Evolutionary conservation across 2,329 filamentous ascomycete species (phyloP).

Genomic region (Paecilomyces fulvus): DNA sequence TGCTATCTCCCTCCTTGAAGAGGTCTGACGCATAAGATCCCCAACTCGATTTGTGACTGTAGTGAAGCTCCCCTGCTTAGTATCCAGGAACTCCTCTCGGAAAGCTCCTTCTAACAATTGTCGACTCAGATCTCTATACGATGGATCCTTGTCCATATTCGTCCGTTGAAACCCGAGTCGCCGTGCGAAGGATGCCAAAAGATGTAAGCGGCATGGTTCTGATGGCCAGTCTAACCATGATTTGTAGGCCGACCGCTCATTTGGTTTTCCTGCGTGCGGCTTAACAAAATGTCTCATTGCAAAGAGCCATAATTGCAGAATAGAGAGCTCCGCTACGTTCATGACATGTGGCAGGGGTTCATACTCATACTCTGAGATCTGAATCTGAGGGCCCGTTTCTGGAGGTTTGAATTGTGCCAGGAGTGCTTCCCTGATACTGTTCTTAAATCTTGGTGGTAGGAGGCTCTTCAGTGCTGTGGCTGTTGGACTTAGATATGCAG

Average conservation of each 20-base stretch:
- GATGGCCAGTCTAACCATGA: not conserved
- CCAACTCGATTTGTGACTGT: not conserved
- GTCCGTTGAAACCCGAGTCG: not conserved
- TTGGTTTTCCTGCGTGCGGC: not conserved
- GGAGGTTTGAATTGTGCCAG: not conserved
- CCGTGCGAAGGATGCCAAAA: not conserved
- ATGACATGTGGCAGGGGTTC: not conserved
- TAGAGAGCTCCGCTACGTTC: not conserved
- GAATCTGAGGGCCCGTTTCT: not conserved
- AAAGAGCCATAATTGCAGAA: not conserved
- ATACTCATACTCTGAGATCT: not conserved
- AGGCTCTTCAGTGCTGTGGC: not conserved
- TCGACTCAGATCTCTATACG: not conserved
- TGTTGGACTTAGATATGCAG: not conserved
- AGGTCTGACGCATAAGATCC: not conserved
- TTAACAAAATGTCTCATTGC: not conserved
- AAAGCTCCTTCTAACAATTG: not conserved
- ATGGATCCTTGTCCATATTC: not conserved
- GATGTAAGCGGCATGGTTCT: not conserved
- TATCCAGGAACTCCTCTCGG: not conserved
- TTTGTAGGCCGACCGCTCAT: not conserved
- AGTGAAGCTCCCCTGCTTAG: not conserved
- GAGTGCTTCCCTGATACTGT: not conserved
- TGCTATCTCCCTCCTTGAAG: not conserved
- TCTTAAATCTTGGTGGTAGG: not conserved